Percentiles rank a stretch among this genome's conserved stretches.
Evolutionary conservation across 176 grass and related monocot species (phyloP).

Genomic region (Hyparrhenia diplandra): DNA sequence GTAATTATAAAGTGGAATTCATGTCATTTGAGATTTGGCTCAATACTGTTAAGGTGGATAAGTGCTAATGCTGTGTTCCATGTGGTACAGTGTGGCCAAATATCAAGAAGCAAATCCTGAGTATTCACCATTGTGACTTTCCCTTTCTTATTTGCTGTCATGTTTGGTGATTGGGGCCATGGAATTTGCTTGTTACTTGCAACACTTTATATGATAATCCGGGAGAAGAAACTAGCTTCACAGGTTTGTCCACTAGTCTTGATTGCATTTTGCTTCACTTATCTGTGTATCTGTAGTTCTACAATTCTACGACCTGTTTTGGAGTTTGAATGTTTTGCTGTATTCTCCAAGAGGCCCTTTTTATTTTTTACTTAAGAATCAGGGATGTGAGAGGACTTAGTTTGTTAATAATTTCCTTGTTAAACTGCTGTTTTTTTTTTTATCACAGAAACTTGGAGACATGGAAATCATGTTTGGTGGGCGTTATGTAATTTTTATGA

Average conservation of each 20-base stretch:
- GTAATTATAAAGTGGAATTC: background rate
- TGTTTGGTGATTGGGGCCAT: constrained; percentile 99
- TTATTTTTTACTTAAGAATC: background rate
- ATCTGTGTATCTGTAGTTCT: background rate
- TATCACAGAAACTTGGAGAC: constrained; percentile 78
- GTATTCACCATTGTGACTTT: constrained; percentile 93
- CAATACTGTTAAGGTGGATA: constrained; percentile 7
- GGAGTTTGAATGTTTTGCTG: background rate
- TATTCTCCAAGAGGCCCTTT: background rate
- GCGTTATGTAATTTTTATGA: constrained; percentile 94
- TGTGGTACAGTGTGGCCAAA: constrained; percentile 72
- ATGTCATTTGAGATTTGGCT: background rate
- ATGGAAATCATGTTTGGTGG: constrained; percentile 98
- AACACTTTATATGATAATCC: constrained; percentile 58
- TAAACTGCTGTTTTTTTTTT: constrained; percentile 31
- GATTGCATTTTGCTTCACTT: constrained; percentile 16
- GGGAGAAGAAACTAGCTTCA: constrained; percentile 89
- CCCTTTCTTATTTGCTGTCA: constrained; percentile 94
- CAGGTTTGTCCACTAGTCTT: constrained; percentile 50
- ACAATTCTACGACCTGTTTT: background rate
- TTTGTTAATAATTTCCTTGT: background rate
- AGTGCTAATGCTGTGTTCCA: constrained; percentile 25
- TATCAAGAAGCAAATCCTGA: constrained; percentile 96
- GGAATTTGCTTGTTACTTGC: constrained; percentile 76
- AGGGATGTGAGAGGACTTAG: background rate